Evolutionary conservation across 2,329 filamentous ascomycete genomes (phyloP), one percentile per base, ranked within the genome.

Genomic region (Cordyceps fumosorosea): DNA sequence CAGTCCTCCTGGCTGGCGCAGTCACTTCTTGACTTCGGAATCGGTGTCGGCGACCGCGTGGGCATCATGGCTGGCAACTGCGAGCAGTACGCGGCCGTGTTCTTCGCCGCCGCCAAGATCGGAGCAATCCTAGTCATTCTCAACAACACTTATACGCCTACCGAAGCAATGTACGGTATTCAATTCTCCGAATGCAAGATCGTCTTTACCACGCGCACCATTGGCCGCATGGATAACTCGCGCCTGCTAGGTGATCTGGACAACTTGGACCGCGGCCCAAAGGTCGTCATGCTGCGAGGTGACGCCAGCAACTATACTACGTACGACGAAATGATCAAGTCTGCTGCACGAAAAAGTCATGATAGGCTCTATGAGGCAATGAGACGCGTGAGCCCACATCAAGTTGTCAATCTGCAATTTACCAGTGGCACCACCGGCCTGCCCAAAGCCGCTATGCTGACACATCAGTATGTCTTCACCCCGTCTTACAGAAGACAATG

Each of bases 111-210:
- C 12, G 85, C 86, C 47, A 80, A 84, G 53, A 81, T 89, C 20
- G 87, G 87, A 11, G 86, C 83, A 53, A 85, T 89, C 52, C 78
- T 92, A 58, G 89, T 92, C 32, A 90, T 92, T 51, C 77, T 93
- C 66, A 93, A 93, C 76, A 93, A 91, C 75, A 93, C 89, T 0
- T 93, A 93, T 71, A 93, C 89, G 1, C 81, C 86, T 2, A 84
- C 82, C 1, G 89, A 93, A 74, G 85, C 88, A 54, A 81, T 86
- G 71, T 88, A 89, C 72, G 89, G 87, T 11, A 73, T 93, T 32
- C 81, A 82, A 60, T 90, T 91, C 69, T 86, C 88, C 18, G 88
- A 84, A 66, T 91, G 87, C 75, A 88, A 85, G 67, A 72, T 92
- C 3, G 79, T 93, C 47, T 92, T 93, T 74, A 89, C 88, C 8